Evolutionary conservation across 2,329 filamentous ascomycete species (phyloP), one percentile per base, ranked within the genome.

Genomic region (Colletotrichum chrysophilum): DNA sequence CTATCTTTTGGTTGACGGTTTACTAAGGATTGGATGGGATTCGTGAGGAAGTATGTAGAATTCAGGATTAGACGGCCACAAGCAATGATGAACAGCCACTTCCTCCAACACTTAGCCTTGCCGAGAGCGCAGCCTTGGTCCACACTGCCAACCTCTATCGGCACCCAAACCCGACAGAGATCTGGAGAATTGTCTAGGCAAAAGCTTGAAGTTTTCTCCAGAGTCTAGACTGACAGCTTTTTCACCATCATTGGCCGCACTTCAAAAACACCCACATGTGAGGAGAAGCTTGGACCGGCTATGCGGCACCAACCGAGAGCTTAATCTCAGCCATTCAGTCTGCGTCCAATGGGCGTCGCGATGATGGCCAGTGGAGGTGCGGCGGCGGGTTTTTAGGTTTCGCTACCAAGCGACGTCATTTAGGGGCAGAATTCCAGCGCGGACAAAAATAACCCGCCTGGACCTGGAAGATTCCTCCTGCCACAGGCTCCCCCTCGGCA

Each of bases 231-330:
- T 65, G 5, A 7, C 18, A 13, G 12, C n/a, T 10, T 64, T n/a
- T 7, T 30, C 9, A 30, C 28, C 24, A 38, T 56, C 67, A 73
- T 73, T 75, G 73, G 71, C 34, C 34, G n/a, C 67, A 43, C 12
- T 24, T 32, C 30, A 5, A 18, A 24, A 32, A 24, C 32, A 48
- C 56, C 43, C 48, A 48, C 52, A 12, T 32, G 10, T n/a, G 16
- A 13, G n/a, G 26, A 26, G 64, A 60, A 71, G 70, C 73, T 73
- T 73, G 43, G 38, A 36, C 38, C 70, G 70, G 73, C 28, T 48
- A 67, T 21, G 13, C 70, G 73, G 73, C 73, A 75, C 38, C 58
- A 52, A 66, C 38, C 73, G 70, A 75, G 60, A 73, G 69, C 73
- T 73, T 73, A 38, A 68, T 76, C n/a, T 64, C 28, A 32, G 32